phyloP scores from a whole-genome alignment of 768 basidiomycete genomes.

The Rhodotorula sphaerocarpa region DNA sequence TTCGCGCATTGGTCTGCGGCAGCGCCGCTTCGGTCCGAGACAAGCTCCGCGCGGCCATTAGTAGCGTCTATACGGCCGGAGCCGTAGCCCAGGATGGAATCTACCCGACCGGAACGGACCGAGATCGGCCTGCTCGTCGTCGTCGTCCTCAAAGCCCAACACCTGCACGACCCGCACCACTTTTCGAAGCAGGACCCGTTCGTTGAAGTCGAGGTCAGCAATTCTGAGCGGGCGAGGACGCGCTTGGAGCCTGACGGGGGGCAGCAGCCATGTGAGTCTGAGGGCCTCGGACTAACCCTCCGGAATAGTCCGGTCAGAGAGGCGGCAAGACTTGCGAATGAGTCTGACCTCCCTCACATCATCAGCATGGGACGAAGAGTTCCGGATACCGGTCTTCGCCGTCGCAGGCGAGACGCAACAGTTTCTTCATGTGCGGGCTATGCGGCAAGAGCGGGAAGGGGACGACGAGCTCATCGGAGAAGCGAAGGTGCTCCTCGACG shows the following conservation, averaged over 20 bases:
- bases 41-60: no score
- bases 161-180: conserved; percentile 6
- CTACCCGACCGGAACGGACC: no score
- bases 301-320: no score
- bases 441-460: neutral
- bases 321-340: no score
- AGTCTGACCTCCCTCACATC: no score
- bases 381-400: conserved; percentile 9
- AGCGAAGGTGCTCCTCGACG: conserved; percentile 1
- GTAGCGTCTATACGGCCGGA: no score
- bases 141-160: conserved; percentile 6
- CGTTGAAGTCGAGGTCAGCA: neutral
- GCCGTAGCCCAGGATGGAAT: no score
- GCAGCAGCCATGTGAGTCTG: conserved; percentile 9
- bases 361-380: conserved; percentile 31
- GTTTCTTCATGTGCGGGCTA: conserved; percentile 1
- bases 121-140: conserved; percentile 10
- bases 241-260: conserved; percentile 1
- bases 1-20: no score
- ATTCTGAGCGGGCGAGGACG: neutral
- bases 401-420: neutral
- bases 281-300: no score
- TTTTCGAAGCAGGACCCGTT: conserved; percentile 19
- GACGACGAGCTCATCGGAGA: conserved; percentile 16
- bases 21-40: no score